Percentiles rank a stretch among this genome's conserved stretches.
Evolutionary conservation across 2,329 filamentous ascomycete genomes (phyloP).

Genomic region (Pseudocercospora fuligena): DNA sequence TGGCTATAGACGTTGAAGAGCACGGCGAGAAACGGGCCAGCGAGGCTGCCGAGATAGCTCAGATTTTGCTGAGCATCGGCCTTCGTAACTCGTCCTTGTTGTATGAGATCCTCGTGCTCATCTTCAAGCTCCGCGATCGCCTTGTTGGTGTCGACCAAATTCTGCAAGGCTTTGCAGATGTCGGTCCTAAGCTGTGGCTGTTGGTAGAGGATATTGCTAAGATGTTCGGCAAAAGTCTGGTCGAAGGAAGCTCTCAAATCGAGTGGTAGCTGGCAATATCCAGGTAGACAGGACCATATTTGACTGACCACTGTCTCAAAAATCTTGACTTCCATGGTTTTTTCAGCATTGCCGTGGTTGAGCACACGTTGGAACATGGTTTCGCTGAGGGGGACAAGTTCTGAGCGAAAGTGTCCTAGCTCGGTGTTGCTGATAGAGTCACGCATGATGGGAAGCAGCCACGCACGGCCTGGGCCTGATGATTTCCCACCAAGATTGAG

Average conservation of each 20-base stretch:
- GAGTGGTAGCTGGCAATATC: conserved; percentile 90
- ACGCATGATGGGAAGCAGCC: conserved; percentile 89
- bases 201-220: conserved; percentile 90
- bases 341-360: conserved; percentile 79
- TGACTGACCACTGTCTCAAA: conserved; percentile 96
- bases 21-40: conserved; percentile 89
- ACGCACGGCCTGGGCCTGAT: conserved; percentile 81
- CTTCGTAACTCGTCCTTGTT: conserved; percentile 79
- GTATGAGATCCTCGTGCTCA: conserved; percentile 70
- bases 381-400: conserved; percentile 89
- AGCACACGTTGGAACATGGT: conserved; percentile 86
- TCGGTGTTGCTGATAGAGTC: conserved; percentile 90
- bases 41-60: conserved; percentile 75
- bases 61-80: conserved; percentile 78
- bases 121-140: conserved; percentile 71
- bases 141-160: conserved; percentile 89
- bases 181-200: conserved; percentile 86
- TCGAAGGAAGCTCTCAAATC: conserved; percentile 74
- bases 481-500: conserved; percentile 78
- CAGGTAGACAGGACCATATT: conserved; percentile 90
- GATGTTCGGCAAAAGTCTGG: conserved; percentile 83
- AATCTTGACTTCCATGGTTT: conserved; percentile 96
- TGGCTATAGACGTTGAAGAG: conserved; percentile 99
- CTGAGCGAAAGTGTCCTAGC: conserved; percentile 79
- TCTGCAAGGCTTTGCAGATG: conserved; percentile 83